phyloP scores from a whole-genome alignment of 257 asterid species.

The Salvia miltiorrhiza region DNA sequence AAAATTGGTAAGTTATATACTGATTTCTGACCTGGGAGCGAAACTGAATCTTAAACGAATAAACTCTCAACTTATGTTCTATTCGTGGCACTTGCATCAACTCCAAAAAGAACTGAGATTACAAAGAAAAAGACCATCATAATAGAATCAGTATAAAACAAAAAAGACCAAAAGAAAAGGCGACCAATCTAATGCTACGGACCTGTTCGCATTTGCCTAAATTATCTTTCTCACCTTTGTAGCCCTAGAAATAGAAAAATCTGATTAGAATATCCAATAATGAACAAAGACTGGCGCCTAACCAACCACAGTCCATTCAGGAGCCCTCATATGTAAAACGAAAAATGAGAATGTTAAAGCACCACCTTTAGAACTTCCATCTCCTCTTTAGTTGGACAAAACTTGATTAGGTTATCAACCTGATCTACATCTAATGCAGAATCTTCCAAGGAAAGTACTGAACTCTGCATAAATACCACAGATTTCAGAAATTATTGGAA shows the following conservation, averaged over 20 bases:
- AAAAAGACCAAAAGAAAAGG: conserved; percentile 7
- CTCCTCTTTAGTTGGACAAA: conserved; percentile 97
- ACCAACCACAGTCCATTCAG: no score
- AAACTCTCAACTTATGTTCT: conserved; percentile 83
- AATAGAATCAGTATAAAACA: conserved; percentile 4
- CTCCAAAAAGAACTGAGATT: conserved; percentile 78
- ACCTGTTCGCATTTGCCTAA: conserved; percentile 98
- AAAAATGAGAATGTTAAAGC: neutral
- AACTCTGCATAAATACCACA: conserved; percentile 46
- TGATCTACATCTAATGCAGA: conserved; percentile 91
- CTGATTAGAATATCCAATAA: conserved; percentile 9
- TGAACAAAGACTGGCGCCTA: conserved; percentile 1
- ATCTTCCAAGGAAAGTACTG: conserved; percentile 87
- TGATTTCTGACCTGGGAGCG: conserved; percentile 61
- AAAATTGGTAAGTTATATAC: conserved; percentile 12
- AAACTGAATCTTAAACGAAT: conserved; percentile 86
- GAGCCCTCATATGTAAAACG: conserved; percentile 2
- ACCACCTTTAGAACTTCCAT: conserved; percentile 87
- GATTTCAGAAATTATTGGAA: conserved; percentile 21
- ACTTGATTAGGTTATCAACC: conserved; percentile 91
- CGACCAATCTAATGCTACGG: conserved; percentile 24
- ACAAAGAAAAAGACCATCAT: conserved; percentile 11
- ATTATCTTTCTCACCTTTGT: conserved; percentile 77
- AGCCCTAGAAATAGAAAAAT: conserved; percentile 58
- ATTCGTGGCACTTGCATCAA: conserved; percentile 94